Conservation (phyloP, 345 rosid species). For the Limnanthes douglasii region DNA sequence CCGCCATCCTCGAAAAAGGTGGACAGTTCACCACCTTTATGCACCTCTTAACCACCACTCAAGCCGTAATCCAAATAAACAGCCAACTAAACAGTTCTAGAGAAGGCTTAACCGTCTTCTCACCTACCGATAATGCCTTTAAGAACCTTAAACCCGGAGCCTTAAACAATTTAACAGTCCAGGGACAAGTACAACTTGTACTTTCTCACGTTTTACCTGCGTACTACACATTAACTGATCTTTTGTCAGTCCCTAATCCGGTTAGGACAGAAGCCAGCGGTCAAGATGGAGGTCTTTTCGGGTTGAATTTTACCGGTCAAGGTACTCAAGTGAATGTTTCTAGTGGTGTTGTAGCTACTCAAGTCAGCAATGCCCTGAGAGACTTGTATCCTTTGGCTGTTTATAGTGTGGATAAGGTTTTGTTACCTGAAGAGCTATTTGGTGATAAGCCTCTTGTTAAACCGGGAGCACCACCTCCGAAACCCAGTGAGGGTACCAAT, state of each 20-base stretch:
- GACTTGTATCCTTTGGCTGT: conserved; percentile 44
- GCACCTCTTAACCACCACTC: conserved; percentile 39
- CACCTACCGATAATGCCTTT: conserved; percentile 87
- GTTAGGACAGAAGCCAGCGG: conserved; percentile 51
- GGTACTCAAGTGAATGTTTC: conserved; percentile 77
- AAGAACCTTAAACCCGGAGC: conserved; percentile 41
- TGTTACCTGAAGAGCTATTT: conserved; percentile 49
- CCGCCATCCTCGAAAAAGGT: conserved; percentile 47
- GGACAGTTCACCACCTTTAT: conserved; percentile 55
- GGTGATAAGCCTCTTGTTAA: conserved; percentile 25
- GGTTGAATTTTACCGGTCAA: conserved; percentile 53
- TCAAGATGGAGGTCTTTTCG: conserved; percentile 22
- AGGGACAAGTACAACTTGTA: conserved; percentile 48
- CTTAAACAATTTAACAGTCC: conserved; percentile 23
- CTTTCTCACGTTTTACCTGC: conserved; percentile 45
- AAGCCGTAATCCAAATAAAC: conserved; percentile 32
- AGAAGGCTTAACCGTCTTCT: conserved; percentile 65
- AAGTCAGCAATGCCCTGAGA: conserved; percentile 38
- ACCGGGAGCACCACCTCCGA: conserved; percentile 21
- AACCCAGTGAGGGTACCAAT: conserved; percentile 1
- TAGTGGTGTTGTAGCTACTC: conserved; percentile 44
- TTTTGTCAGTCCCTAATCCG: conserved; percentile 60
- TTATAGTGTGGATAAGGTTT: conserved; percentile 67
- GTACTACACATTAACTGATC: conserved; percentile 33
- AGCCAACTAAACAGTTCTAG: conserved; percentile 61